Conservation (phyloP, 139 green algal species). For the Ettlia oleoabundans region DNA sequence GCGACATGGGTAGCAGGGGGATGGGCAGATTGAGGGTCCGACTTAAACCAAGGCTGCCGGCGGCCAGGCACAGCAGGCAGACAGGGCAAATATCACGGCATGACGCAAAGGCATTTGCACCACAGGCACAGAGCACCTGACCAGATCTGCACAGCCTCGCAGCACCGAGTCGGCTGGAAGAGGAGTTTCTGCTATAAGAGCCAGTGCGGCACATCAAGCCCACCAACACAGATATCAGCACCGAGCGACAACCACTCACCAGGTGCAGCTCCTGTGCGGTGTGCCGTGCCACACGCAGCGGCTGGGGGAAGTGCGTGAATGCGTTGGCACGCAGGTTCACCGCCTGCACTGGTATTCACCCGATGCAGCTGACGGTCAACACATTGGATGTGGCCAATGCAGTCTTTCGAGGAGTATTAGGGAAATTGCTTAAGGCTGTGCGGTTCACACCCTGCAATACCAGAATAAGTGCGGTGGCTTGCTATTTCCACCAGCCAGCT, state of each 20-base stretch:
- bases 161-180: too few species aligned
- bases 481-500: background rate
- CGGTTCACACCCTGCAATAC: background rate
- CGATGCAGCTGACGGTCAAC: too few species aligned
- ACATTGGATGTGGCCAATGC: too few species aligned
- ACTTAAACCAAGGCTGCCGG: too few species aligned
- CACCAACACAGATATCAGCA: background rate
- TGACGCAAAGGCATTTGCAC: too few species aligned
- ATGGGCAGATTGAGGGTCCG: too few species aligned
- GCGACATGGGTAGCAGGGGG: background rate
- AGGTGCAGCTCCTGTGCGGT: conserved; percentile 25
- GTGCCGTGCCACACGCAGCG: conserved; percentile 12
- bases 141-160: too few species aligned
- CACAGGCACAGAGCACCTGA: too few species aligned
- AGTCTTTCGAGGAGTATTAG: too few species aligned
- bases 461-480: background rate
- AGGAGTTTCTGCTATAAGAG: background rate
- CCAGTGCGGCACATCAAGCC: background rate
- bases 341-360: too few species aligned
- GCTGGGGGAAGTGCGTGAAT: background rate
- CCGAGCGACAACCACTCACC: background rate
- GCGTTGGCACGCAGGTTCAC: conserved; percentile 20
- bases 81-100: too few species aligned
- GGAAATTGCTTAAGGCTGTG: background rate
- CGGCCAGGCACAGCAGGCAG: too few species aligned